phyloP scores from a whole-genome alignment of 2,329 filamentous ascomycete genomes.

The Fusarium mangiferae region DNA sequence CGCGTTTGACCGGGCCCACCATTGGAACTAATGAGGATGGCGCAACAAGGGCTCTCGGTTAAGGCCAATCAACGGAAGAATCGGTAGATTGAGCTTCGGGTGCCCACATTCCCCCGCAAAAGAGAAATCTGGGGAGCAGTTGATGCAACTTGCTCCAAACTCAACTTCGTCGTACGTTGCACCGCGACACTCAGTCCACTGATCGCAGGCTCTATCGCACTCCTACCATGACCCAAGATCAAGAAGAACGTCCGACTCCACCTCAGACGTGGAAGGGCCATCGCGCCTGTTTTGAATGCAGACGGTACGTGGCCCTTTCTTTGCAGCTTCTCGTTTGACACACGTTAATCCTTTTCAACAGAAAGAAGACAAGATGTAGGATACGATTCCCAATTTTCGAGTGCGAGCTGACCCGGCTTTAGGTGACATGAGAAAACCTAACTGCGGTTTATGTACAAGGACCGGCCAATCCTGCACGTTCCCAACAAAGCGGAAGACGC shows the following conservation, averaged over 20 bases:
- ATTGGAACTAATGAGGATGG: not conserved
- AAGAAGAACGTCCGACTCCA: not conserved
- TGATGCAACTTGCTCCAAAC: not conserved
- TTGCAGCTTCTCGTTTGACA: rapidly evolving
- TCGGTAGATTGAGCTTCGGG: not conserved
- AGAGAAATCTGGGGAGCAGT: not conserved
- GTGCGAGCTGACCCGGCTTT: rapidly evolving
- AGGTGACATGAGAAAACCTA: not conserved
- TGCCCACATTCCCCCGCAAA: not conserved
- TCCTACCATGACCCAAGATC: not conserved
- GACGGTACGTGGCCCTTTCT: not conserved
- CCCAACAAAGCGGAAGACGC: not conserved
- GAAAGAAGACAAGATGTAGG: not conserved
- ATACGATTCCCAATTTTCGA: rapidly evolving
- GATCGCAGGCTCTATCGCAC: too few species aligned
- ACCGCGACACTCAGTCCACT: not conserved
- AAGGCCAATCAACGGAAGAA: not conserved
- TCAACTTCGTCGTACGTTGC: not conserved
- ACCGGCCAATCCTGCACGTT: not conserved
- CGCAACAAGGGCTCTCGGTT: not conserved
- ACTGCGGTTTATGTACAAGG: not conserved
- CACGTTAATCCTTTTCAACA: not conserved
- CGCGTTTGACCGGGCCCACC: not conserved
- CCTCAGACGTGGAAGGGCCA: not conserved
- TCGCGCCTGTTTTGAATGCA: not conserved